These are phyloP conservation scores for Coemansia sp. DNA, from an alignment of 371 early-diverging fungal genomes.

Conservation along the genomic window DNA sequence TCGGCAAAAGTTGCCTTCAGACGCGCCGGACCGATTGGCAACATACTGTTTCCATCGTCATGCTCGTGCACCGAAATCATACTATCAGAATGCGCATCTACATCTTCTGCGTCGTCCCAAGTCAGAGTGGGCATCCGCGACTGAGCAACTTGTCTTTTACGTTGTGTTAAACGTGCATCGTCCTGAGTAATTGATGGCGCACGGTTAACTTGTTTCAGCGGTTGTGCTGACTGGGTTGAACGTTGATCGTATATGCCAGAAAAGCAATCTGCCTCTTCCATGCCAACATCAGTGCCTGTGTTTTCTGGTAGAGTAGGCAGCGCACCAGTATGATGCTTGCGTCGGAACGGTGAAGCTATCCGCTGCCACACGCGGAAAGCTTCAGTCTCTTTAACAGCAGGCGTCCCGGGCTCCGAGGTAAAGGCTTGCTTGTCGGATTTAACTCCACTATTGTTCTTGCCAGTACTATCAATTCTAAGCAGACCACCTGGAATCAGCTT, in stretches of 20 bases:
- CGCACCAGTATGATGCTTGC: not conserved
- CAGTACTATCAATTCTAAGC: not conserved
- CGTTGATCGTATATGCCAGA: not conserved
- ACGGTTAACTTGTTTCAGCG: not conserved
- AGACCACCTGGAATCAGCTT: not conserved
- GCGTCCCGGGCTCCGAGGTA: not conserved
- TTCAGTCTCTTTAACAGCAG: not conserved
- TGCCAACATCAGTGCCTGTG: not conserved
- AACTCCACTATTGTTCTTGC: not conserved
- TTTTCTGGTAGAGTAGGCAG: not conserved
- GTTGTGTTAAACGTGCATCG: not conserved
- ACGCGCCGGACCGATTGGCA: constrained; percentile 23
- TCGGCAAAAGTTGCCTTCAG: not conserved
- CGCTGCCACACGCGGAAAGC: constrained; percentile 9
- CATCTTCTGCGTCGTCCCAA: not conserved
- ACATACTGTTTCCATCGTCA: not conserved
- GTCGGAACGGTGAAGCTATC: constrained; percentile 18
- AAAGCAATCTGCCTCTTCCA: not conserved
- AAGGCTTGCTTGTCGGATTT: not conserved
- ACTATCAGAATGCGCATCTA: constrained; percentile 13
- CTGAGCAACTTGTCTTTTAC: not conserved
- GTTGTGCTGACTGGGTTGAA: not conserved
- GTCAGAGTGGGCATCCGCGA: not conserved
- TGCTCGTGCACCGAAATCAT: constrained; percentile 17
- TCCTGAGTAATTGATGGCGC: not conserved